Evolutionary conservation across 305 asterid species (phyloP), one percentile per base, ranked within the genome.

Genomic region (Rubia tinctorum): DNA sequence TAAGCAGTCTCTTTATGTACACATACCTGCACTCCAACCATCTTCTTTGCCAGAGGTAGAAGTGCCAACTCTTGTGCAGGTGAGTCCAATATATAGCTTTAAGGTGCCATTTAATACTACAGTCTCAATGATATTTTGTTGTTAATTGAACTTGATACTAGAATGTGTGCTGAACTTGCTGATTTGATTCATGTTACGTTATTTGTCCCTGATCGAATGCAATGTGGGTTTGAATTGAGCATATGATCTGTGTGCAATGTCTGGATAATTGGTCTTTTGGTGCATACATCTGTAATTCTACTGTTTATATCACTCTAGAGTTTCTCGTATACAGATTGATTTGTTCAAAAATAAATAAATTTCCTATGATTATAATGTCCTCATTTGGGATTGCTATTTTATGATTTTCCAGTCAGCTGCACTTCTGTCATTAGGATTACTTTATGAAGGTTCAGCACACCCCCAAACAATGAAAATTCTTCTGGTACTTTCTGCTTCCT

Each of bases 391-490:
- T 43, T 66, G n/a, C 53, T 34, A 45, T 44, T 45, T 67, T 59
- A 25, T 74, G 69, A 59, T 60, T 44, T 75, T 83, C 51, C 89
- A 95, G 99, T 88, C 97, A 34, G 98, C 97, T 64, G 98, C 99
- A 71, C 94, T 95, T 79, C 71, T 95, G 68, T 95, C 98, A 20
- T 87, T 92, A 60, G 98, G 99, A 80, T 92, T 95, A 76, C 91
- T 95, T 72, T 95, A 90, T 15, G 99, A 95, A 84, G 98, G 99
- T 82, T 90, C 98, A 18, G 98, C 94, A 44, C 99, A 95, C 75
- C 97, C 93, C 25, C 98, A 95, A 78, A 92, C 99, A 43, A 95
- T 95, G 99, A 92, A 90, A 74, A 82, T 88, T 86, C 98, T 95
- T 87, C 84, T 95, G 99, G 99, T 95, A 90, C 82, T 68, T 73